Base-by-base conservation (phyloP, 2,329 filamentous ascomycete genomes). In the Claviceps humidiphila region DNA sequence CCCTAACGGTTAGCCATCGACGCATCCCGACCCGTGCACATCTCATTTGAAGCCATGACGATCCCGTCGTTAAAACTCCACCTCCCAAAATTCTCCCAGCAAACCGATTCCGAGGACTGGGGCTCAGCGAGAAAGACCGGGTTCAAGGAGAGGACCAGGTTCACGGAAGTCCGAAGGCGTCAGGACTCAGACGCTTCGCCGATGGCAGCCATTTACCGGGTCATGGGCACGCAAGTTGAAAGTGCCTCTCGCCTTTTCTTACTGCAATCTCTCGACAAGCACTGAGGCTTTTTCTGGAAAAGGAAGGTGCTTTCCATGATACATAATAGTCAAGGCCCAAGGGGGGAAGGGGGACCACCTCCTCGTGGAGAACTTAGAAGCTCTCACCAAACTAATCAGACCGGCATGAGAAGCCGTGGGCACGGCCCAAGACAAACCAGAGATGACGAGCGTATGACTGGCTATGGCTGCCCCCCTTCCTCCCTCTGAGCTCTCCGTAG, bases 301-400 rank as follows among this genome's bases (percentile, higher is more conserved):
- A 47, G 45, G 45, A 34, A 47, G 45, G 45, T 47, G 26, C 45
- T 47, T 47, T 47, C 45, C 45, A 47, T 47, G n/a, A 34, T 26
- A 46, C 30, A 30, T 46, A 34, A 30, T 16, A 17, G 43, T 46
- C 16, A 30, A 11, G 24, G 24, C 5, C 24, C 24, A 24, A 16
- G 43, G 6, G 14, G 24, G 38, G 38, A 8, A 4, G n/a, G 38
- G 38, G 5, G 39, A 43, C 17, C 30, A 34, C 41, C 41, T 43
- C 30, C 8, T n/a, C 30, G n/a, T 47, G 16, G 45, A 47, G n/a
- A 20, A 13, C 9, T 11, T 34, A 34, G 30, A 34, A 34, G 30
- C 11, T 37, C n/a, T 47, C n/a, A 4, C 9, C 45, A 37, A 17
- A 47, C 30, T 22, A 22, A 47, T 17, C 45, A 37, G 30, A 37